Conservation (phyloP, 2,329 filamentous ascomycete species). For the Sporothrix brunneoviolacea region DNA sequence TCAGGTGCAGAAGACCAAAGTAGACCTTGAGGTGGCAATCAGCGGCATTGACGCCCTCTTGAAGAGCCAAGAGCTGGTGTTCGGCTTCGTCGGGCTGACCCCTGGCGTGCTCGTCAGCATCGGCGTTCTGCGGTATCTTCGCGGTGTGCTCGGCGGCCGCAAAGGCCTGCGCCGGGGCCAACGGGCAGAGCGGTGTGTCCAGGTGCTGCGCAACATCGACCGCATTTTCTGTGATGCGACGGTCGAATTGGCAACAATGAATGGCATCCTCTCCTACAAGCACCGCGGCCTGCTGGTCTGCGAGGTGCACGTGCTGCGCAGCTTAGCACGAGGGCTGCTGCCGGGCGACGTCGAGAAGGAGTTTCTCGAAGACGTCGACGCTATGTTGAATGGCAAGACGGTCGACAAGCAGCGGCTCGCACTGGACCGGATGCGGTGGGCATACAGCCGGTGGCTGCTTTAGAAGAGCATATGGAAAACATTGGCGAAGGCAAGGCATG, state of each 20-base stretch:
- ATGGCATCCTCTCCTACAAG: slow-evolving; percentile 77
- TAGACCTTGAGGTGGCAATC: slow-evolving; percentile 93
- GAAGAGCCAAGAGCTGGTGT: slow-evolving; percentile 94
- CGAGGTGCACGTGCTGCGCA: slow-evolving; percentile 77
- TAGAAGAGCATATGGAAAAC: neutral
- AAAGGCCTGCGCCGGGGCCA: slow-evolving; percentile 59
- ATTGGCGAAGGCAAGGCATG: no score
- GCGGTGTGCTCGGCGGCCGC: slow-evolving; percentile 61
- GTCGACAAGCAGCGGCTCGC: slow-evolving; percentile 72
- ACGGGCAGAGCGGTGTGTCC: slow-evolving; percentile 63
- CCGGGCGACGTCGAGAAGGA: slow-evolving; percentile 71
- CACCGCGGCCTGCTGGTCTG: slow-evolving; percentile 86
- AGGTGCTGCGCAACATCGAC: slow-evolving; percentile 81
- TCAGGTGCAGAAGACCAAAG: slow-evolving; percentile 97
- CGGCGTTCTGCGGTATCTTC: slow-evolving; percentile 65
- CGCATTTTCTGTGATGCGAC: slow-evolving; percentile 64
- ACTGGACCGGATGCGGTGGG: slow-evolving; percentile 80
- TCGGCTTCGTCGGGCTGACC: slow-evolving; percentile 92
- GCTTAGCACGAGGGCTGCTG: slow-evolving; percentile 59
- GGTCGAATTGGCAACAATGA: slow-evolving; percentile 49
- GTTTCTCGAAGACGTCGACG: slow-evolving; percentile 81
- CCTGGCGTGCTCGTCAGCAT: slow-evolving; percentile 86
- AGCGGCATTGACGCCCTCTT: slow-evolving; percentile 90
- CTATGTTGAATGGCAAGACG: slow-evolving; percentile 76
- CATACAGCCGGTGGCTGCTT: slow-evolving; percentile 70